Percentiles rank a stretch among this genome's conserved stretches.
Conservation (phyloP, 345 rosid genomes). For the Crucihimalaya himalaica region DNA sequence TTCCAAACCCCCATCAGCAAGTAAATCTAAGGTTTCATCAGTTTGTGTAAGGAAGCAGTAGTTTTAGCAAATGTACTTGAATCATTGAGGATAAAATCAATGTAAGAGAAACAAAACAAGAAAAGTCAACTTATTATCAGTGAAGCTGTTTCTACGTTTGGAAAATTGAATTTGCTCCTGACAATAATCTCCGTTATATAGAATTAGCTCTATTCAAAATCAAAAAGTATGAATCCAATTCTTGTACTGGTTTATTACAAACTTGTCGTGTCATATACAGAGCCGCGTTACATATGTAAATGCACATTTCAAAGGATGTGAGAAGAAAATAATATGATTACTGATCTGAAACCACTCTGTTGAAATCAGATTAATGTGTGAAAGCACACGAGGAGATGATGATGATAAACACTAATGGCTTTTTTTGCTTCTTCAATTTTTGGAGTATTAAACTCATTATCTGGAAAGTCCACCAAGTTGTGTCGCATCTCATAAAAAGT, state of each 20-base stretch:
- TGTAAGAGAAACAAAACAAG: not conserved
- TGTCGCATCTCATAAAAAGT: conserved; percentile 14
- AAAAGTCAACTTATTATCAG: conserved; percentile 1
- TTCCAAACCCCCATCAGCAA: conserved; percentile 46
- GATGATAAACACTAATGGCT: not conserved
- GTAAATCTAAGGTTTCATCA: conserved; percentile 38
- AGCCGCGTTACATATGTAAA: no score
- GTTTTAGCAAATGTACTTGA: not conserved
- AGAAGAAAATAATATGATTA: not conserved
- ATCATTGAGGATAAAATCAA: not conserved
- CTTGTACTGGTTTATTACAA: no score
- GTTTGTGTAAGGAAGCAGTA: conserved; percentile 43
- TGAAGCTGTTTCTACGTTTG: conserved; percentile 3
- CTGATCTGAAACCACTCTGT: not conserved
- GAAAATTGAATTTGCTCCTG: not conserved
- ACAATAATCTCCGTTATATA: no score
- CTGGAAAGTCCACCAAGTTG: conserved; percentile 16
- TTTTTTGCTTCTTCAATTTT: not conserved
- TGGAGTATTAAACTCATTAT: not conserved
- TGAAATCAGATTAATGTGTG: not conserved
- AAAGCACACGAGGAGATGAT: conserved; percentile 2
- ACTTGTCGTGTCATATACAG: no score
- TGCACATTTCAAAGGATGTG: not conserved
- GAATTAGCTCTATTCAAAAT: no score
- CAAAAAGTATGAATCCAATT: no score